Conservation (phyloP, 2,329 filamentous ascomycete species). For the Paecilomyces sp. region DNA sequence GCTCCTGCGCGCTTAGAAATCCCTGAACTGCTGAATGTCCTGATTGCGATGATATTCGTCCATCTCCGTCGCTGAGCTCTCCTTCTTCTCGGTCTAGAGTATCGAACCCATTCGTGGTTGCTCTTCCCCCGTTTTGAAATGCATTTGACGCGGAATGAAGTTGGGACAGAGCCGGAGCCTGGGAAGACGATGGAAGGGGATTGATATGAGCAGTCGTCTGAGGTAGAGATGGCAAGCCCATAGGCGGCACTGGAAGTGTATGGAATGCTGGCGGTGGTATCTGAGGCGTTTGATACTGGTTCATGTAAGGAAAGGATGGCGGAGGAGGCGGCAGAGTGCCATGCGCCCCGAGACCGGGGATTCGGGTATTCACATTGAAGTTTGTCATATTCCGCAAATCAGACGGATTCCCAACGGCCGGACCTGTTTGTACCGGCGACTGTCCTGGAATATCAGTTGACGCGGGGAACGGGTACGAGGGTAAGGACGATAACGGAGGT, state of each 20-base stretch:
- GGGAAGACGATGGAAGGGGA: constrained; percentile 1
- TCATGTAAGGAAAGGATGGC: constrained; percentile 19
- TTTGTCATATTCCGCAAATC: constrained; percentile 15
- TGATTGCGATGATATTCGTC: constrained; percentile 37
- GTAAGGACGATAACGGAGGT: constrained; percentile 16
- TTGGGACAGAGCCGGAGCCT: constrained; percentile 2
- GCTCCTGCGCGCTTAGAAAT: background rate
- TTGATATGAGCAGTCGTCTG: constrained; percentile 9
- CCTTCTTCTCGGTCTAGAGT: constrained; percentile 60
- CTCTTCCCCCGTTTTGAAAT: constrained; percentile 4
- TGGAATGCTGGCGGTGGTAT: constrained; percentile 24
- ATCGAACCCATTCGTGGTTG: constrained; percentile 17
- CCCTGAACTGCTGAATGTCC: background rate
- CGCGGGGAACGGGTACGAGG: constrained; percentile 19
- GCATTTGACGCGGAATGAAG: constrained; percentile 5
- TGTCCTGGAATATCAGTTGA: constrained; percentile 15
- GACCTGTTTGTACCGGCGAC: constrained; percentile 13
- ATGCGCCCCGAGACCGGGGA: constrained; percentile 21
- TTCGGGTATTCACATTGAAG: constrained; percentile 20
- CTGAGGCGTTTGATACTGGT: constrained; percentile 26
- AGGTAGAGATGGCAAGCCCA: constrained; percentile 15
- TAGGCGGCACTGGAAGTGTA: constrained; percentile 18
- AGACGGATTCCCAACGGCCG: constrained; percentile 7
- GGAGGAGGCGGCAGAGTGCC: constrained; percentile 19
- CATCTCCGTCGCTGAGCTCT: constrained; percentile 65